Evolutionary conservation across 1,139 yeast genomes (phyloP).

Genomic region (Debaryomyces sp.): DNA sequence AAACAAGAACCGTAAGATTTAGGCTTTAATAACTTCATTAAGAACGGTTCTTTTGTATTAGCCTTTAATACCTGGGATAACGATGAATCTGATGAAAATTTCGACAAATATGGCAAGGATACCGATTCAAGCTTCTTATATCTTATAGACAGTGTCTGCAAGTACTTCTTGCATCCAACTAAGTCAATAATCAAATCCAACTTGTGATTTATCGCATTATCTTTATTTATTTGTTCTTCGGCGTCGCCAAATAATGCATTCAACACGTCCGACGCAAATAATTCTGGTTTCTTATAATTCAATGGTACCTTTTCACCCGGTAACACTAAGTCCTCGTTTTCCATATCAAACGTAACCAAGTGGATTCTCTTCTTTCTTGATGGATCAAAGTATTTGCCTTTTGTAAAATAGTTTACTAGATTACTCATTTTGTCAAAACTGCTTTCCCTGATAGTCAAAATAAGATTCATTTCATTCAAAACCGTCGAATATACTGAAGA

Average conservation of each 20-base stretch:
- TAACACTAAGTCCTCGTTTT: slow-evolving; percentile 37
- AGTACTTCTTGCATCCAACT: slow-evolving; percentile 41
- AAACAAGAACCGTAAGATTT: slow-evolving; percentile 33
- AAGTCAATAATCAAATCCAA: slow-evolving; percentile 45
- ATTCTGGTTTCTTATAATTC: slow-evolving; percentile 42
- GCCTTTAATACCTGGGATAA: slow-evolving; percentile 32
- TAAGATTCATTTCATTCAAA: slow-evolving; percentile 29
- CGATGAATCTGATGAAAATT: slow-evolving; percentile 21
- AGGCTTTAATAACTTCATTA: slow-evolving; percentile 42
- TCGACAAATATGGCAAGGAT: slow-evolving; percentile 33
- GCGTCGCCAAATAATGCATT: slow-evolving; percentile 33
- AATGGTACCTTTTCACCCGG: slow-evolving; percentile 40
- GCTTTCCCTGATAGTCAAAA: slow-evolving; percentile 36
- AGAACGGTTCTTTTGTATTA: slow-evolving; percentile 34
- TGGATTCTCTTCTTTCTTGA: slow-evolving; percentile 23
- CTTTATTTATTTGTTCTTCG: slow-evolving; percentile 20
- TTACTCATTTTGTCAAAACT: slow-evolving; percentile 23
- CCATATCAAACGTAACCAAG: slow-evolving; percentile 38
- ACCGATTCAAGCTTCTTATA: slow-evolving; percentile 34
- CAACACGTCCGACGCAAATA: slow-evolving; percentile 43
- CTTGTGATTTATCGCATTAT: slow-evolving; percentile 31
- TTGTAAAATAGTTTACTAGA: slow-evolving; percentile 24
- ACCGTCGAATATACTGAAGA: slow-evolving; percentile 25
- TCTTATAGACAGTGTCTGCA: slow-evolving; percentile 34
- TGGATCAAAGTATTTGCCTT: slow-evolving; percentile 25